These are phyloP conservation scores for Calocybe cyanea DNA, from an alignment of 768 basidiomycete species.

Conservation along the genomic window DNA sequence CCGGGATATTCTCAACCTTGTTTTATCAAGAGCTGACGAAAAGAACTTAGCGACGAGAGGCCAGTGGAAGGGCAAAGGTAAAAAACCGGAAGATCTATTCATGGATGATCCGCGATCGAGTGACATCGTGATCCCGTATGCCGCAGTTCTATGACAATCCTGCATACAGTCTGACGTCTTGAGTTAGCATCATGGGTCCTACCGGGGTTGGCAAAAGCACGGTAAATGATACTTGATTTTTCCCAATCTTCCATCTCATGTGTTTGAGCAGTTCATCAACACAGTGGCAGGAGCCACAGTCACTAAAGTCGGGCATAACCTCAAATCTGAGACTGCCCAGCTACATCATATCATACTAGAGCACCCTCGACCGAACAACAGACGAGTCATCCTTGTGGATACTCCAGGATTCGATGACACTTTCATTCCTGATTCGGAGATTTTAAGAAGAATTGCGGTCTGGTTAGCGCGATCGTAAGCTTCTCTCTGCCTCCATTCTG, in stretches of 20 bases:
- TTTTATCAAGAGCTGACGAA: slow-evolving; percentile 8
- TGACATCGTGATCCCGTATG: slow-evolving; percentile 7
- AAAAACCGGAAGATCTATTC: slow-evolving; percentile 6
- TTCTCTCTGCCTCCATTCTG: not conserved
- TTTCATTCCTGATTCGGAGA: slow-evolving; percentile 10
- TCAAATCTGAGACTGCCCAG: slow-evolving; percentile 12
- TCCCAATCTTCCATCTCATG: not conserved
- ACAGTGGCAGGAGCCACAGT: slow-evolving; percentile 1
- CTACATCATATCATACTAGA: slow-evolving; percentile 9
- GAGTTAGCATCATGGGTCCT: slow-evolving; percentile 3
- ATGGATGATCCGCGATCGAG: slow-evolving; percentile 2
- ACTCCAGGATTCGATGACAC: slow-evolving; percentile 15
- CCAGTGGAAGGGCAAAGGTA: slow-evolving; percentile 9
- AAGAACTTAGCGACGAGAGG: not conserved
- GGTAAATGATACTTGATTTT: not conserved
- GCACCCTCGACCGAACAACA: slow-evolving; percentile 8
- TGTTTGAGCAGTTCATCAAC: slow-evolving; percentile 12
- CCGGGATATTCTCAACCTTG: slow-evolving; percentile 8
- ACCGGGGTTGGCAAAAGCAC: slow-evolving; percentile 10
- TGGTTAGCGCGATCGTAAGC: slow-evolving; percentile 14
- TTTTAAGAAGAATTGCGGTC: slow-evolving; percentile 7
- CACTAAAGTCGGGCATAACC: slow-evolving; percentile 7
- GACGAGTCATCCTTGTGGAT: slow-evolving; percentile 11
- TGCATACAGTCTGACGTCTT: not conserved
- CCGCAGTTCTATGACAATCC: not conserved